Conservation (phyloP, 495 filamentous ascomycete species). For the Penicillium atrosanguineum region DNA sequence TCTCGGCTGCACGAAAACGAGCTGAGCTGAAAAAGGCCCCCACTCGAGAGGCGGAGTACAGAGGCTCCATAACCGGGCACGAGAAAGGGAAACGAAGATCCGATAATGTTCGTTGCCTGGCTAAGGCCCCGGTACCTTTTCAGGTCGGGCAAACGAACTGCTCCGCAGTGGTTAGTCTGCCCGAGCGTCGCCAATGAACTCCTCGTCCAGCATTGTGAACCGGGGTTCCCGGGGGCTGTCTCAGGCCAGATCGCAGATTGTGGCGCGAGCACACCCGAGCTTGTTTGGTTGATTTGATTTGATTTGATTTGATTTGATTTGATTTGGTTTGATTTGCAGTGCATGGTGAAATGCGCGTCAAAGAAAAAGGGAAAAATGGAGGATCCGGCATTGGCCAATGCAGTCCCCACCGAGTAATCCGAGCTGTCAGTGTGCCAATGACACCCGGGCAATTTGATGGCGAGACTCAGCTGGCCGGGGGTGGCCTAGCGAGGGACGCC, state of each 20-base stretch:
- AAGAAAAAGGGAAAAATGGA: no score
- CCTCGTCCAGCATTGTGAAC: background rate
- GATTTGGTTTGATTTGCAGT: no score
- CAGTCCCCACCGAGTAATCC: slow-evolving; percentile 1
- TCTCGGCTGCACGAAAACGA: background rate
- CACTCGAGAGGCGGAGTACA: background rate
- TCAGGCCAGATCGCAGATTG: background rate
- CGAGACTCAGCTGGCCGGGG: background rate
- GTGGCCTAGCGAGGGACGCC: background rate
- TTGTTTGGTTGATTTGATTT: no score
- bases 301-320: no score
- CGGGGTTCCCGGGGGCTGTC: background rate
- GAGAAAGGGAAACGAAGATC: no score
- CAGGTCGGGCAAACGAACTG: background rate
- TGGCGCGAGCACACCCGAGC: no score
- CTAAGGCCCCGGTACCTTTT: background rate
- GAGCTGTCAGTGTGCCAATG: slow-evolving; percentile 9
- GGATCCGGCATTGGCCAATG: no score
- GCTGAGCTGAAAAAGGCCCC: background rate
- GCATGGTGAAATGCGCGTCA: no score
- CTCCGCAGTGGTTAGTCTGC: background rate
- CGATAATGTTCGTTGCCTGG: background rate
- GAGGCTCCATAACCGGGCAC: background rate
- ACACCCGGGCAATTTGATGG: background rate
- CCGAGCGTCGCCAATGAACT: background rate